A percentile compares a stretch with the other conserved stretches of the same genome.
phyloP scores from a whole-genome alignment of 2,329 filamentous ascomycete genomes.

The Fusarium sp. region DNA sequence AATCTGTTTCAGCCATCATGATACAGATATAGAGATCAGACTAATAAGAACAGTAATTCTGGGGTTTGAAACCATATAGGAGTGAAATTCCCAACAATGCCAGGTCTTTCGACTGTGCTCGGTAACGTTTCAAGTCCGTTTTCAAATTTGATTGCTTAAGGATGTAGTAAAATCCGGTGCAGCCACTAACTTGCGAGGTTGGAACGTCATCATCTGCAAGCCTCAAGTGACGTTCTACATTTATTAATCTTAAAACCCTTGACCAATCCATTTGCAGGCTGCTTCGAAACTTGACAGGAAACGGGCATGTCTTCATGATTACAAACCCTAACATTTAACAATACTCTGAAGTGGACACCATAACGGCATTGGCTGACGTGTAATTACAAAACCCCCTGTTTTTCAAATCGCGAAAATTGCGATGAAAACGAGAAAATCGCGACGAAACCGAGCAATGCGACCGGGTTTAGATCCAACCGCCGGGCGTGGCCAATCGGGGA shows the following conservation, averaged over 20 bases:
- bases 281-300: neutral
- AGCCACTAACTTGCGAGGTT: too few relatives aligned
- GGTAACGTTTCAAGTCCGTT: too few relatives aligned
- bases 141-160: too few relatives aligned
- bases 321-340: neutral
- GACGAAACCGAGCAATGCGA: conserved; percentile 1
- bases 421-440: conserved; percentile 7
- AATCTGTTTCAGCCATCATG: too few relatives aligned
- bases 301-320: neutral
- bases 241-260: neutral
- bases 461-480: too few relatives aligned
- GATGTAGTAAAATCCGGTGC: too few relatives aligned
- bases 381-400: neutral
- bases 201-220: too few relatives aligned
- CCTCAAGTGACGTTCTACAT: neutral
- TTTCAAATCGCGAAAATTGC: neutral
- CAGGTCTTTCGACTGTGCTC: too few relatives aligned
- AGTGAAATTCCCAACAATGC: too few relatives aligned
- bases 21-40: too few relatives aligned
- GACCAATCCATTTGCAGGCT: neutral
- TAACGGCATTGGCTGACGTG: neutral
- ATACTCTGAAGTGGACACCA: neutral
- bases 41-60: too few relatives aligned
- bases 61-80: too few relatives aligned
- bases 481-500: neutral